phyloP scores from a whole-genome alignment of 2,329 filamentous ascomycete species.

The Sporothrix brasiliensis region DNA sequence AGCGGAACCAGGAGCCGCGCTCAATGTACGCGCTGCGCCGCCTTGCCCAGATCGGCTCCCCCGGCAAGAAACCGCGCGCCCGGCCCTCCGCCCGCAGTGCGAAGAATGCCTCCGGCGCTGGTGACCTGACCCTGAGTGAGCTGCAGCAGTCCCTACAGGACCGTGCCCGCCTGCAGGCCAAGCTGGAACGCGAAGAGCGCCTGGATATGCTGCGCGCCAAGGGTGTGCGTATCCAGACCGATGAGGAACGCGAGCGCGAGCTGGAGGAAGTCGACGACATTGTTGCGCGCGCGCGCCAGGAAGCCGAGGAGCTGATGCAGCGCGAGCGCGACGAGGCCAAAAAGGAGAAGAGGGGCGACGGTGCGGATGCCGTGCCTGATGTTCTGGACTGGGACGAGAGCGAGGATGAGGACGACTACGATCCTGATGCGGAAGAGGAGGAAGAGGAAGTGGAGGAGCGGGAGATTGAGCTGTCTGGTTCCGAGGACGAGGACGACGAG shows the following conservation, averaged over 20 bases:
- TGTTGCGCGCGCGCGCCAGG: slow-evolving; percentile 77
- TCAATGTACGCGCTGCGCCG: slow-evolving; percentile 70
- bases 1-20: slow-evolving; percentile 63
- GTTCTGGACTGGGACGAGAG: slow-evolving; percentile 36
- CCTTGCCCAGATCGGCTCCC: slow-evolving; percentile 71
- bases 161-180: slow-evolving; percentile 78
- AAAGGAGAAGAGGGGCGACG: slow-evolving; percentile 58
- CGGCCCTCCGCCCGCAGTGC: slow-evolving; percentile 31
- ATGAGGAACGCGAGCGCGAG: slow-evolving; percentile 82
- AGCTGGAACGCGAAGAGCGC: slow-evolving; percentile 72
- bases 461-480: slow-evolving; percentile 24
- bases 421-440: slow-evolving; percentile 12
- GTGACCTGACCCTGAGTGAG: slow-evolving; percentile 54
- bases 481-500: slow-evolving; percentile 31
- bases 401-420: slow-evolving; percentile 49
- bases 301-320: slow-evolving; percentile 77
- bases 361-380: slow-evolving; percentile 54
- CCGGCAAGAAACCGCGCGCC: slow-evolving; percentile 47
- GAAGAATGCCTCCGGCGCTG: slow-evolving; percentile 9
- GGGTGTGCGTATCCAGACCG: slow-evolving; percentile 79
- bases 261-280: slow-evolving; percentile 85
- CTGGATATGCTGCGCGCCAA: slow-evolving; percentile 76
- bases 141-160: slow-evolving; percentile 61
- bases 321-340: slow-evolving; percentile 75
- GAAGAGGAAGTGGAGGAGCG: slow-evolving; percentile 32